These are phyloP conservation scores for Saturnispora kantuleensis DNA, from an alignment of 805 yeast species.

Conservation along the genomic window DNA sequence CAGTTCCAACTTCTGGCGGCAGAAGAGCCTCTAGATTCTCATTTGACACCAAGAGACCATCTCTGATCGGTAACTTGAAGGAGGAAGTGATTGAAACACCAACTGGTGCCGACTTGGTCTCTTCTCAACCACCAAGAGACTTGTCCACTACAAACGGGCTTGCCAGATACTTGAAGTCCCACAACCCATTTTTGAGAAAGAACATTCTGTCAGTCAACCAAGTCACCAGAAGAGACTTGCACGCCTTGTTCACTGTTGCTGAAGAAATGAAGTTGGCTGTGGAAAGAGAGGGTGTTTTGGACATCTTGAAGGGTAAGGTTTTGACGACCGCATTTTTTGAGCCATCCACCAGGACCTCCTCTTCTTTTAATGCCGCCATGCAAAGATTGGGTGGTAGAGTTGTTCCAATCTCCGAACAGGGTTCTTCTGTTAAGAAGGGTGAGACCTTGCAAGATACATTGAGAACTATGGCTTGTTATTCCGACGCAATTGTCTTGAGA, in stretches of 20 bases:
- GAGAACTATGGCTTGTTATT: constrained; percentile 87
- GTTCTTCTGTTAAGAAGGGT: constrained; percentile 96
- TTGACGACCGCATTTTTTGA: constrained; percentile 94
- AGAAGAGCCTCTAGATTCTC: constrained; percentile 43
- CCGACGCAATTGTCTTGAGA: constrained; percentile 95
- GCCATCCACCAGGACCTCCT: constrained; percentile 94
- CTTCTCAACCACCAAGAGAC: constrained; percentile 63
- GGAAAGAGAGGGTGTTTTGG: constrained; percentile 91
- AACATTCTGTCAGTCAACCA: constrained; percentile 84
- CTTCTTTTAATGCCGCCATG: constrained; percentile 99
- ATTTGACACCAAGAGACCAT: constrained; percentile 32
- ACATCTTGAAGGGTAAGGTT: constrained; percentile 80
- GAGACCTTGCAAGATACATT: constrained; percentile 96
- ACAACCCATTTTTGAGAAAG: constrained; percentile 86
- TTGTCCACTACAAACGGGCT: constrained; percentile 73
- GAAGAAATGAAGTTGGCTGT: constrained; percentile 96
- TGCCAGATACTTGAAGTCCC: constrained; percentile 61
- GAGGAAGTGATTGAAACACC: constrained; percentile 33
- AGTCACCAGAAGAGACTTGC: constrained; percentile 80
- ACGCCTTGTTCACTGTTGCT: constrained; percentile 89
- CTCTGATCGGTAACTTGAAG: constrained; percentile 22
- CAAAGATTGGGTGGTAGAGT: constrained; percentile 98
- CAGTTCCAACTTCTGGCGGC: constrained; percentile 21
- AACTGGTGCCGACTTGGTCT: constrained; percentile 60
- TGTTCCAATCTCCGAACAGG: constrained; percentile 70